These are phyloP conservation scores for Nakazawaea ernobii DNA, from an alignment of 805 yeast genomes.

Conservation along the genomic window DNA sequence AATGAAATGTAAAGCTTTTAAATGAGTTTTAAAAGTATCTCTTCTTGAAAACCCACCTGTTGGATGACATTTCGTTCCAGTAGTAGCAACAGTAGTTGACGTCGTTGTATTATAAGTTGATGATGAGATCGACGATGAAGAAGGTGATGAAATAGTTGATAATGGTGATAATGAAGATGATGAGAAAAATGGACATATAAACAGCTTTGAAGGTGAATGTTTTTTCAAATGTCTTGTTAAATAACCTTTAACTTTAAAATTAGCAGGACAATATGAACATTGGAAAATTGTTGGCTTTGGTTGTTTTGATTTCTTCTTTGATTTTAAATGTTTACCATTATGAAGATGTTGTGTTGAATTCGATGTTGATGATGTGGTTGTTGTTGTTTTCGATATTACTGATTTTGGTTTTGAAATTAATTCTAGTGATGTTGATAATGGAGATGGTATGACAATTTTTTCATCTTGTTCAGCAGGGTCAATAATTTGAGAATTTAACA, in stretches of 20 bases:
- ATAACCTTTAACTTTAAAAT: conserved; percentile 47
- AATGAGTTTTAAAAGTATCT: conserved; percentile 54
- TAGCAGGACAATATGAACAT: conserved; percentile 44
- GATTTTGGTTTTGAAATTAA: not conserved
- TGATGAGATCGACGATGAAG: conserved; percentile 11
- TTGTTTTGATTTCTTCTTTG: not conserved
- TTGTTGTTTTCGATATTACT: not conserved
- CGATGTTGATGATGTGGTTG: not conserved
- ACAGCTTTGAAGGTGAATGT: conserved; percentile 45
- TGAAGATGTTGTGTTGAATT: not conserved
- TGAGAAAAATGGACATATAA: conserved; percentile 43
- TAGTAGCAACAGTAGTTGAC: not conserved
- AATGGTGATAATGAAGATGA: not conserved
- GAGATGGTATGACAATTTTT: not conserved
- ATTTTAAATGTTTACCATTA: not conserved
- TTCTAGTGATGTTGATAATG: not conserved
- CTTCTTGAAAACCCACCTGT: conserved; percentile 55
- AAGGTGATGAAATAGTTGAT: not conserved
- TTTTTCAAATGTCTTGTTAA: conserved; percentile 51
- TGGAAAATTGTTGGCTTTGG: conserved; percentile 10
- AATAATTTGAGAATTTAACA: not conserved
- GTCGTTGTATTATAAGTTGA: not conserved
- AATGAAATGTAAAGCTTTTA: conserved; percentile 49
- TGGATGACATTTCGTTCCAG: conserved; percentile 42
- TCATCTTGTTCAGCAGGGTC: not conserved